Percentiles rank a stretch among this genome's conserved stretches.
Evolutionary conservation across 169 alveolate genomes (phyloP).

Genomic region (Plasmodium ovale): DNA sequence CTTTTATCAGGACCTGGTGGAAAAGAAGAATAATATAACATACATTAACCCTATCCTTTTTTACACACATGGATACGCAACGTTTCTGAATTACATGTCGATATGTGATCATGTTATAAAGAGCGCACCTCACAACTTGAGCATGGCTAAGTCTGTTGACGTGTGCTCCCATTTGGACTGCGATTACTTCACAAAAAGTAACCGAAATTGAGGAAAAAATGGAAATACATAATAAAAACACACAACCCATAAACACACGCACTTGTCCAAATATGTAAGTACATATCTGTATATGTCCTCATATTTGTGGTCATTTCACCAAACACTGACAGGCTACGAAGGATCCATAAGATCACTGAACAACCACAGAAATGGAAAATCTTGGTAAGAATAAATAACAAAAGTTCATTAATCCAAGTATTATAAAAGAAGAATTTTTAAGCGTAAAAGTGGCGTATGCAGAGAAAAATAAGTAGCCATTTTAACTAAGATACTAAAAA

Average conservation of each 20-base stretch:
- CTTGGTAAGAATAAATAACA: constrained; percentile 48
- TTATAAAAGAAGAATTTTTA: no score
- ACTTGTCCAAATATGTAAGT: background rate
- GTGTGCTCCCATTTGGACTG: constrained; percentile 60
- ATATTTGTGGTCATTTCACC: background rate
- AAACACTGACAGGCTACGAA: constrained; percentile 35
- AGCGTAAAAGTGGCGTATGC: background rate
- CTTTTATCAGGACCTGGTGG: constrained; percentile 21
- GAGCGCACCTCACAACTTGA: constrained; percentile 31
- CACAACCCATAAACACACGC: background rate
- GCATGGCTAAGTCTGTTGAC: constrained; percentile 50
- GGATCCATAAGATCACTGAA: constrained; percentile 65
- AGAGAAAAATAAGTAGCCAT: background rate
- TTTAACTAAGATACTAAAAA: constrained; percentile 3
- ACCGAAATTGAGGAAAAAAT: background rate
- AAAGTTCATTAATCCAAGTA: no score
- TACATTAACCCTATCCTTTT: constrained; percentile 65
- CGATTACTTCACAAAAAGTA: constrained; percentile 68
- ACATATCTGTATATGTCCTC: background rate
- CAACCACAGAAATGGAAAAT: constrained; percentile 52
- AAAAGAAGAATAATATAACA: constrained; percentile 32
- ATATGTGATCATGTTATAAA: constrained; percentile 69
- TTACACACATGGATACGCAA: constrained; percentile 65
- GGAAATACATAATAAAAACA: background rate
- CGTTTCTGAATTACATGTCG: constrained; percentile 75